Evolutionary conservation across 116 monocot genomes (phyloP).

Genomic region (Zostera marina): DNA sequence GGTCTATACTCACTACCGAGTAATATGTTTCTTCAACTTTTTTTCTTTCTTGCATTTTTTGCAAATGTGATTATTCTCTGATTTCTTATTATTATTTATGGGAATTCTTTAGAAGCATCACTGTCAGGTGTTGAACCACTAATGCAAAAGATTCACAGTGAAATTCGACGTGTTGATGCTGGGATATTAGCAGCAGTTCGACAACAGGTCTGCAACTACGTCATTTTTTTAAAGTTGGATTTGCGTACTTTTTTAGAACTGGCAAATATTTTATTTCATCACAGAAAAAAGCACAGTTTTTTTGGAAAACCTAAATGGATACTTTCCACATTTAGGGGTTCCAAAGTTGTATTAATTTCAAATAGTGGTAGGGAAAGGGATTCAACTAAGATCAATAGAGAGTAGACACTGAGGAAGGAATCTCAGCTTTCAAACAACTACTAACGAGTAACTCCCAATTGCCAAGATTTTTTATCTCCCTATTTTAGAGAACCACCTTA

Average conservation of each 20-base stretch:
- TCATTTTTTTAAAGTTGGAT: conserved; percentile 1
- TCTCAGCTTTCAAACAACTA: too few relatives aligned
- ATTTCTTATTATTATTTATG: not conserved
- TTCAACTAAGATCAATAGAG: too few relatives aligned
- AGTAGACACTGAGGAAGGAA: too few relatives aligned
- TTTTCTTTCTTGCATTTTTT: not conserved
- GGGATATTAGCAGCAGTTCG: conserved; percentile 83
- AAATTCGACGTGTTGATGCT: conserved; percentile 89
- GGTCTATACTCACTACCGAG: too few relatives aligned
- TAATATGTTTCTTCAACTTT: not conserved
- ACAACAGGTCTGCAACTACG: conserved; percentile 47
- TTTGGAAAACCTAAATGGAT: too few relatives aligned
- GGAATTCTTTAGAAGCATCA: conserved; percentile 57
- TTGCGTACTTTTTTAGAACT: not conserved
- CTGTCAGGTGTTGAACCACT: conserved; percentile 93
- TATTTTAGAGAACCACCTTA: too few relatives aligned
- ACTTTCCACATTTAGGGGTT: too few relatives aligned
- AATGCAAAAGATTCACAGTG: conserved; percentile 97
- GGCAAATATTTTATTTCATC: not conserved
- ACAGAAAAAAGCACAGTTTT: not conserved
- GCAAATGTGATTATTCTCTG: not conserved
- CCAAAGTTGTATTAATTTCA: too few relatives aligned
- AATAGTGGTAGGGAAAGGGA: too few relatives aligned
- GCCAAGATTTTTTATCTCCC: too few relatives aligned
- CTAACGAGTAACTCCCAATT: too few relatives aligned